Evolutionary conservation across 108 stramenopile genomes (phyloP).

Genomic region (Cyclotella atomus): DNA sequence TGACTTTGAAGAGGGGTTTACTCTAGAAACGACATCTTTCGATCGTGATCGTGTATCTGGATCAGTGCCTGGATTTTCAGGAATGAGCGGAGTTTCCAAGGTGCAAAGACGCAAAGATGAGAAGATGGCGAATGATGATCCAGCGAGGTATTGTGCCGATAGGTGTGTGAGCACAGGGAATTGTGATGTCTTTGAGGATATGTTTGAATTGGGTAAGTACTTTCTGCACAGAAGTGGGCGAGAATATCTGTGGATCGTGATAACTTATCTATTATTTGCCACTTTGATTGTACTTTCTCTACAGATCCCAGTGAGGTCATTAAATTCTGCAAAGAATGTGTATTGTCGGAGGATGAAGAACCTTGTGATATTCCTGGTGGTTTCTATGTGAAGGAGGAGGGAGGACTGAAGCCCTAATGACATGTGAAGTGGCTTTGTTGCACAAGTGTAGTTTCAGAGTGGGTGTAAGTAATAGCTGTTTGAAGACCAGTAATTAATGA

Average conservation of each 20-base stretch:
- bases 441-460: no score
- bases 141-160: constrained; percentile 83
- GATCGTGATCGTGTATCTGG: not conserved
- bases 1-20: constrained; percentile 28
- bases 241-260: no score
- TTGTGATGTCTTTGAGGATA: constrained; percentile 81
- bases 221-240: no score
- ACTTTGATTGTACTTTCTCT: no score
- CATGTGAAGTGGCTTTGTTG: no score
- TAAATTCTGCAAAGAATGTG: constrained; percentile 80
- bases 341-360: constrained; percentile 70
- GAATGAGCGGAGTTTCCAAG: no score
- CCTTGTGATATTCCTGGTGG: constrained; percentile 70
- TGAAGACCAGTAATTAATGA: no score
- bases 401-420: constrained; percentile 37
- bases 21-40: not conserved
- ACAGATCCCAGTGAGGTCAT: constrained; percentile 75
- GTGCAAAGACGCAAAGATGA: constrained; percentile 51
- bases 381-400: constrained; percentile 41
- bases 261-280: no score
- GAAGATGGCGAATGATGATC: constrained; percentile 64
- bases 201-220: constrained; percentile 45
- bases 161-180: constrained; percentile 80
- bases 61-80: no score
- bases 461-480: no score